These are phyloP conservation scores for Austroboletus novae-zelandiae DNA, from an alignment of 1,284 basidiomycete genomes.

Conservation along the genomic window DNA sequence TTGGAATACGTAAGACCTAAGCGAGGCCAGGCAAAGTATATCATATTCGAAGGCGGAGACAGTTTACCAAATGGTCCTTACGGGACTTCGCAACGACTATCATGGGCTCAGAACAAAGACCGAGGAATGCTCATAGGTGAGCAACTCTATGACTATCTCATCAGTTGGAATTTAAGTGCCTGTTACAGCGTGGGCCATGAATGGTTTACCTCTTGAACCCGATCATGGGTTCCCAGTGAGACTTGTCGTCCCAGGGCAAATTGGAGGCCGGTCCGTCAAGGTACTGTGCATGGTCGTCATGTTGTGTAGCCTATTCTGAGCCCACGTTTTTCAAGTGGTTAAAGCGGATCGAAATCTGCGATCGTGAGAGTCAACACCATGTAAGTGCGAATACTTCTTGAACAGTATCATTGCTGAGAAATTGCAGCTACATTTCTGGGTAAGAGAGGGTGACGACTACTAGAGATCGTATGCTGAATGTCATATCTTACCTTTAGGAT, in stretches of 20 bases:
- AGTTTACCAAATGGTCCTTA: conserved; percentile 65
- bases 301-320: background rate
- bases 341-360: conserved; percentile 53
- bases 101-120: conserved; percentile 46
- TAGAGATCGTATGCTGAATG: conserved; percentile 2
- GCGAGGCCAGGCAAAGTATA: conserved; percentile 43
- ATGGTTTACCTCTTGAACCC: conserved; percentile 55
- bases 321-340: conserved; percentile 49
- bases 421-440: conserved; percentile 34
- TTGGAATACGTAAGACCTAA: conserved; percentile 49
- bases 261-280: conserved; percentile 56
- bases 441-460: conserved; percentile 6
- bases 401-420: background rate
- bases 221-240: conserved; percentile 70
- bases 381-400: conserved; percentile 28
- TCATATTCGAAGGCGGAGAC: conserved; percentile 66
- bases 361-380: conserved; percentile 54
- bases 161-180: background rate
- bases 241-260: conserved; percentile 62
- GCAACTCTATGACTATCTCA: background rate
- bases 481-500: conserved; percentile 36
- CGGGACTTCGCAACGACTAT: conserved; percentile 55
- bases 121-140: conserved; percentile 55
- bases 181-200: conserved; percentile 55
- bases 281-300: conserved; percentile 17